Base-by-base conservation (phyloP, 2,329 filamentous ascomycete genomes). In the Malbranchea zuffiana region DNA sequence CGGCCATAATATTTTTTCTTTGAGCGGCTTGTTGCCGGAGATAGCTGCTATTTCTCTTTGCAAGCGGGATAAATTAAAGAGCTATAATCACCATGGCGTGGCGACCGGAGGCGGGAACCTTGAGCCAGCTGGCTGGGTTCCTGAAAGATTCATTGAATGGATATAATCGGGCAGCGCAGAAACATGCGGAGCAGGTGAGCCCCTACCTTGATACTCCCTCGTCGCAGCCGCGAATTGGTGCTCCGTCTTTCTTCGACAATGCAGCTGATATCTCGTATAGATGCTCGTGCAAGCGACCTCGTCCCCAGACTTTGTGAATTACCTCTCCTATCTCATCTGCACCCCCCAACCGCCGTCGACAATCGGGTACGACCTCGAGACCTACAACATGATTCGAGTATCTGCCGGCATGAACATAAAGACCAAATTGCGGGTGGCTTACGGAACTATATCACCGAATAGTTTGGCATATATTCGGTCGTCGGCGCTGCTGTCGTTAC, bases 291-390 rank as follows among this genome's bases (percentile, higher is more conserved):
- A 93, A 65, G 90, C 88, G 43, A 92, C 84, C 58, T 66, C 71
- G 35, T 90, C 83, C 7, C 87, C 87, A 32, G 88, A 96, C 59
- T 83, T 95, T 68, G 88, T 92, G 68, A 96, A 96, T 65, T 98
- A 98, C 61, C 78, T 98, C 29, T 82, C 84, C 49, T 95, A 82
- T 61, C 74, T 98, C 44, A 84, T 93, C 61, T 84, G 82, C 42
- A 85, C 74, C 50, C 59, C 75, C 39, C 70, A 77, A 45, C 66
- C 70, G 34, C 59, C 64, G 37, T 75, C 81, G 31, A 61, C 47
- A 6, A 44, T 63, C 67, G 39, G 76, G 68, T 45, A 66, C 82
- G 54, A 72, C 69, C 35, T 47, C 54, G 71, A 46, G 68, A 82
- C 55, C 79, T 85, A 65, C 74, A 53, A 81, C 57, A 66, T 84